Conservation (phyloP, 1,284 basidiomycete genomes). For the Ceratorhiza oryzae-sativae region DNA sequence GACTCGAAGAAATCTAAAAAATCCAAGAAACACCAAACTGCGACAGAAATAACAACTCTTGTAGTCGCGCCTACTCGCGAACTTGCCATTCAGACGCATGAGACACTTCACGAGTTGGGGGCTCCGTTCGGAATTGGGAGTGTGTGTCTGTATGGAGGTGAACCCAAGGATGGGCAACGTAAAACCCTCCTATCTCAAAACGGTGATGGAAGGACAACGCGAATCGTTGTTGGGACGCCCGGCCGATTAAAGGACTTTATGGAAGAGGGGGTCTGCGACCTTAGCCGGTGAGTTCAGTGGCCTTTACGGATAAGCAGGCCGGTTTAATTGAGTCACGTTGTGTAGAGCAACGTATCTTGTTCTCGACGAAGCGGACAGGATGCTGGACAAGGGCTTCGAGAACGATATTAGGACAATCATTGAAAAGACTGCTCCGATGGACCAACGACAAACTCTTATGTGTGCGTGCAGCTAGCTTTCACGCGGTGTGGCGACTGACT, state of each 20-base stretch:
- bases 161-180: conserved; percentile 85
- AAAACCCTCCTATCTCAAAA: conserved; percentile 53
- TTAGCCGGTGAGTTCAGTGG: conserved; percentile 66
- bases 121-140: conserved; percentile 77
- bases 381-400: conserved; percentile 99
- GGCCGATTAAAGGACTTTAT: conserved; percentile 92
- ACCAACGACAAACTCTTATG: conserved; percentile 88
- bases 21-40: conserved; percentile 51
- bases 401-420: conserved; percentile 97
- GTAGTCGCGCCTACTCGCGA: conserved; percentile 94
- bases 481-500: conserved; percentile 23
- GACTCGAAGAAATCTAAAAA: conserved; percentile 42
- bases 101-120: conserved; percentile 81
- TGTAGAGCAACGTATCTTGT: conserved; percentile 87
- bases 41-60: conserved; percentile 70
- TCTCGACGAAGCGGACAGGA: conserved; percentile 96
- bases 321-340: conserved; percentile 22
- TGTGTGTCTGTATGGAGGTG: conserved; percentile 92
- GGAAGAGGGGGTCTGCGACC: conserved; percentile 81
- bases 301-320: conserved; percentile 1
- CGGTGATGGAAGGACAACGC: conserved; percentile 57
- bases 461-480: conserved; percentile 61
- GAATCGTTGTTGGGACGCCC: conserved; percentile 92
- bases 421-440: conserved; percentile 70
- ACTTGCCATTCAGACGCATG: conserved; percentile 93